Conservation (phyloP, 2,329 filamentous ascomycete species). For the Diaporthe ilicicola region DNA sequence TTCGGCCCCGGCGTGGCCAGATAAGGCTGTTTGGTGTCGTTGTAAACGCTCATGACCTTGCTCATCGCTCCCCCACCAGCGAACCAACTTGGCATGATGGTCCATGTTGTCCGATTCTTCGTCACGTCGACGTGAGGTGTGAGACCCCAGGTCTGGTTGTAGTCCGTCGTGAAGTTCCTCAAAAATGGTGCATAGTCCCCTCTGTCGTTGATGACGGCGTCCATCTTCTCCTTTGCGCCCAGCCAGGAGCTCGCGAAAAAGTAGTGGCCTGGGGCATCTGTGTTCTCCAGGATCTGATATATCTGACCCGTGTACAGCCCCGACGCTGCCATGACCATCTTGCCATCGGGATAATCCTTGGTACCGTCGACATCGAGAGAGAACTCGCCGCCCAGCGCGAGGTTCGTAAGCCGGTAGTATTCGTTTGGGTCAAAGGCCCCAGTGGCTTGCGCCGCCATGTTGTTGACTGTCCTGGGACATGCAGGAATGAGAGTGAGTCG, state of each 20-base stretch:
- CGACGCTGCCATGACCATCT: background rate
- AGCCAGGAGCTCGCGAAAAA: slow-evolving; percentile 16
- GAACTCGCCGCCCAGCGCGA: slow-evolving; percentile 23
- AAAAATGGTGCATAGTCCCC: slow-evolving; percentile 15
- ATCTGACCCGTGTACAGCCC: slow-evolving; percentile 19
- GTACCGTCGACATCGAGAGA: slow-evolving; percentile 17
- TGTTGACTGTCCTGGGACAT: slow-evolving; percentile 16
- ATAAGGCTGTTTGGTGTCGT: slow-evolving; percentile 7
- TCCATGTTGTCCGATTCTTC: slow-evolving; percentile 20
- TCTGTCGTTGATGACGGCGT: slow-evolving; percentile 8
- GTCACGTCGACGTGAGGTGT: background rate
- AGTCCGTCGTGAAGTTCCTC: slow-evolving; percentile 6
- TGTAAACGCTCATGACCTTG: slow-evolving; percentile 3
- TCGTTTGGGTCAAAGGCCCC: slow-evolving; percentile 24
- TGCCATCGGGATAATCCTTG: slow-evolving; percentile 1
- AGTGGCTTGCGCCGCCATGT: slow-evolving; percentile 23
- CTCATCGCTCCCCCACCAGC: background rate
- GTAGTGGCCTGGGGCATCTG: slow-evolving; percentile 2
- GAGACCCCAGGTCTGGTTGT: slow-evolving; percentile 16
- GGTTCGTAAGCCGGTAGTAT: slow-evolving; percentile 22
- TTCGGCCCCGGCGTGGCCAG: background rate
- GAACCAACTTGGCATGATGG: slow-evolving; percentile 17
- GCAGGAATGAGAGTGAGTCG: background rate
- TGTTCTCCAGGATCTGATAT: slow-evolving; percentile 17
- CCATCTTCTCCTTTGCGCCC: slow-evolving; percentile 18